Percentiles rank a stretch among this genome's conserved stretches.
phyloP scores from a whole-genome alignment of 805 yeast species.

The Wickerhamiella brachini region DNA sequence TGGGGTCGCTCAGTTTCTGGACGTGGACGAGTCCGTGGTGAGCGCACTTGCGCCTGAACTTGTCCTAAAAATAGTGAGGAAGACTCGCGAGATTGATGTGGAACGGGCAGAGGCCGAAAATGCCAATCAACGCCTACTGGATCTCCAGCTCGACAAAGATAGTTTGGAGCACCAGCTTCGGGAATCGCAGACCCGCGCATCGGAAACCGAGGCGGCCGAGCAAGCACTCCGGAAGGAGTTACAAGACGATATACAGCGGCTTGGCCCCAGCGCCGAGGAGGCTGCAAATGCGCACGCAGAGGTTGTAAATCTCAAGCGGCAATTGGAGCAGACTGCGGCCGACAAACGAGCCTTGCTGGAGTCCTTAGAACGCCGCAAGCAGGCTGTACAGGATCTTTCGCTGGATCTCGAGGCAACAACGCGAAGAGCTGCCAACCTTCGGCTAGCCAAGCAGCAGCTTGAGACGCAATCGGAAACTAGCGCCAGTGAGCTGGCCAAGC shows the following conservation, averaged over 20 bases:
- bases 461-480: conserved; percentile 1
- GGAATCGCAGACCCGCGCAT: not conserved
- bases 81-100: not conserved
- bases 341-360: conserved; percentile 3
- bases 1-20: not conserved
- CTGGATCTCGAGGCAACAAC: not conserved
- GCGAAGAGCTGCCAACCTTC: not conserved
- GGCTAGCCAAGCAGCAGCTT: not conserved
- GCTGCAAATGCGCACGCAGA: not conserved
- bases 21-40: not conserved
- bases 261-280: conserved; percentile 1
- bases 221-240: not conserved
- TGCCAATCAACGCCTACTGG: not conserved
- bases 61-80: not conserved
- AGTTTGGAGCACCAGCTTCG: not conserved
- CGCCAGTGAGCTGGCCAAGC: conserved; percentile 5
- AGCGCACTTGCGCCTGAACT: not conserved
- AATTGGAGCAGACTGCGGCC: conserved; percentile 2
- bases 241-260: not conserved
- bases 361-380: not conserved
- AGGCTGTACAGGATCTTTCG: not conserved
- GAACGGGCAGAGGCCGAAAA: not conserved
- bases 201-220: not conserved
- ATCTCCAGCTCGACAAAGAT: not conserved
- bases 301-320: conserved; percentile 1